Evolutionary conservation across 768 basidiomycete genomes (phyloP).

Genomic region (Rhodotorula diobovata): DNA sequence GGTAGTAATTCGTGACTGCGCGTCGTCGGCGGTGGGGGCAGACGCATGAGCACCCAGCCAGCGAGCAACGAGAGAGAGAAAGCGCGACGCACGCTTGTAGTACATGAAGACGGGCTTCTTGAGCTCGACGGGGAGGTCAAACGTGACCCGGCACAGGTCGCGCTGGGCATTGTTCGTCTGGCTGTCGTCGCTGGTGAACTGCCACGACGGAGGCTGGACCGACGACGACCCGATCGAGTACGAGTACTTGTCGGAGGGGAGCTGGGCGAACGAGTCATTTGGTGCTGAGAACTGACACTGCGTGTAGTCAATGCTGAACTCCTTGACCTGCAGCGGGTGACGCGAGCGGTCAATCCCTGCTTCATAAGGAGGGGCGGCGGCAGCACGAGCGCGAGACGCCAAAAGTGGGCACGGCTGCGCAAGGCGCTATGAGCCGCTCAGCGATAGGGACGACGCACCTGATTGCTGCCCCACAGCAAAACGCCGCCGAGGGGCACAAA

Average conservation of each 20-base stretch:
- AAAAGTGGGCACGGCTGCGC: no score
- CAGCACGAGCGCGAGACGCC: no score
- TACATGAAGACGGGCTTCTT: constrained; percentile 76
- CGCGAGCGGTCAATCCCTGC: no score
- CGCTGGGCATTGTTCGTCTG: constrained; percentile 47
- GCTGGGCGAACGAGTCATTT: constrained; percentile 53
- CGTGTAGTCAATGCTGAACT: constrained; percentile 94
- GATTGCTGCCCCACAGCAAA: constrained; percentile 79
- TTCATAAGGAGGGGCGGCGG: no score
- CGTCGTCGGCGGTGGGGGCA: no score
- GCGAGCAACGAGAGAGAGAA: constrained; percentile 28
- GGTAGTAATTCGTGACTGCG: constrained; percentile 74
- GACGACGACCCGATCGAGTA: constrained; percentile 63
- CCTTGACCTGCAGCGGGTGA: constrained; percentile 60
- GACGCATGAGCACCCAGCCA: constrained; percentile 23
- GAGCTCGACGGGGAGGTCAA: constrained; percentile 74
- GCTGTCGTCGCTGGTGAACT: constrained; percentile 60
- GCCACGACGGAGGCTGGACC: constrained; percentile 62
- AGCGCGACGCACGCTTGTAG: constrained; percentile 59
- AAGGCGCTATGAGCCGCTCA: no score
- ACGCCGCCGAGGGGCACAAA: constrained; percentile 90
- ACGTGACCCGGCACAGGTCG: constrained; percentile 72
- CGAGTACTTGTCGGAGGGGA: constrained; percentile 60
- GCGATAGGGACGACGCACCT: constrained; percentile 51
- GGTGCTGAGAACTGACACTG: constrained; percentile 68